Base-by-base conservation (phyloP, 2,329 filamentous ascomycete genomes). In the Pseudocercospora fijiensis region DNA sequence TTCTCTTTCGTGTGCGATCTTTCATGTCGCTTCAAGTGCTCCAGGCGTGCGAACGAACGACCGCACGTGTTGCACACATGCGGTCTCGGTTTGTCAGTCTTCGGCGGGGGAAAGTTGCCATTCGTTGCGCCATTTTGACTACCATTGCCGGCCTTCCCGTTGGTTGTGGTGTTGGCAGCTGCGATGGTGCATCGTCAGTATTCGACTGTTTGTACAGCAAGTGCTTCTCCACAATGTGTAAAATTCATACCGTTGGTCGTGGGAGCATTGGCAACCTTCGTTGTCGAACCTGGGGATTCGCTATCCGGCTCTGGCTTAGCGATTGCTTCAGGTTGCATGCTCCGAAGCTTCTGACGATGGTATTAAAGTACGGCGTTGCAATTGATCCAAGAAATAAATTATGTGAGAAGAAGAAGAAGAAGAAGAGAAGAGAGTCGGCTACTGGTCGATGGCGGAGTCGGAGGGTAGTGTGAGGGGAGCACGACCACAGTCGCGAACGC, bases 1-100 rank as follows among this genome's bases (percentile, higher is more conserved):
- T 99, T 99, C 80, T 99, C 93, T 78, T 99, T 97, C 51, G 93
- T 97, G 76, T 97, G 93, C n/a, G 92, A 96, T 67, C 95, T 87
- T 80, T 98, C 95, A 78, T 99, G 95, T 65, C 95, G 90, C 81
- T 99, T 99, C 70, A 99, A 82, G 77, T 99, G 95, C 80, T 99
- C 95, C 72, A 99, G 82, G 65, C 95, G 88, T 63, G 95, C 95
- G 77, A 99, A 99, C 30, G 91, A 96, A 69, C 95, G 88, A 73
- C 88, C 86, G 78, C 95, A 99, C 55, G 93, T 98, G 45, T 84
- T 87, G 81, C 95, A 99, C 65, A 96, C 88, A 79, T 99, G 95
- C 69, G 95, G 95, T 68, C 94, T 87, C 62, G 95, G 95, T 82
- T 98, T 99, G 79, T 99, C 95, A 67, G 92, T 96, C 82, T 98